Conservation (phyloP, 2,329 filamentous ascomycete species). For the Colletotrichum spaethianum region DNA sequence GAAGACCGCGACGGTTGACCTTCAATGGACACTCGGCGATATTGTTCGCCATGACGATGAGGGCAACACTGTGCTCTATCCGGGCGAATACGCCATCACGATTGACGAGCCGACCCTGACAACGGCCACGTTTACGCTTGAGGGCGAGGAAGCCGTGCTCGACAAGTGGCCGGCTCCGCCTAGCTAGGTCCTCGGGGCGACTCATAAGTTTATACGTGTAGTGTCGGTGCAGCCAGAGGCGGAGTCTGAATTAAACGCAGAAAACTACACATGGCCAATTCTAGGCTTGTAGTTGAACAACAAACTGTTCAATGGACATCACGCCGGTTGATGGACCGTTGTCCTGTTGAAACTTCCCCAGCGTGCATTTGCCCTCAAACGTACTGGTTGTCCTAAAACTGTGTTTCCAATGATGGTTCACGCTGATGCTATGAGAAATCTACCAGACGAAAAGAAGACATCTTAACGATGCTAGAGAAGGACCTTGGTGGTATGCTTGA, state of each 20-base stretch:
- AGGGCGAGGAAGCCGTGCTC: neutral
- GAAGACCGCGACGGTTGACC: conserved; percentile 42
- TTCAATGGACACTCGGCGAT: neutral
- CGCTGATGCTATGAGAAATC: no score
- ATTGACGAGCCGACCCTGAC: neutral
- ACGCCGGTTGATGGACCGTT: neutral
- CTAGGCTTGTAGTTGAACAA: neutral
- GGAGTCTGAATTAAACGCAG: neutral
- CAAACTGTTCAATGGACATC: neutral
- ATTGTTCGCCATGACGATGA: neutral
- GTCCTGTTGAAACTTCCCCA: neutral
- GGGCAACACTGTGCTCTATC: neutral
- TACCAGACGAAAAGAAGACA: no score
- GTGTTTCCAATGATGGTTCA: no score
- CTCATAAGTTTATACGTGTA: neutral
- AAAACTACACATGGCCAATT: neutral
- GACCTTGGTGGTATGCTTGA: neutral
- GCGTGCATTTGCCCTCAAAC: neutral
- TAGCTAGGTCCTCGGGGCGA: neutral
- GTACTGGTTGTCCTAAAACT: no score
- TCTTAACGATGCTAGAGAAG: no score
- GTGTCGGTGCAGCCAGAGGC: no score
- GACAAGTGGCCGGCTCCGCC: neutral
- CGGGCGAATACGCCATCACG: neutral
- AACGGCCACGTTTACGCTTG: neutral